These are phyloP conservation scores for Exophiala alcalophila DNA, from an alignment of 2,329 filamentous ascomycete species.

Conservation along the genomic window DNA sequence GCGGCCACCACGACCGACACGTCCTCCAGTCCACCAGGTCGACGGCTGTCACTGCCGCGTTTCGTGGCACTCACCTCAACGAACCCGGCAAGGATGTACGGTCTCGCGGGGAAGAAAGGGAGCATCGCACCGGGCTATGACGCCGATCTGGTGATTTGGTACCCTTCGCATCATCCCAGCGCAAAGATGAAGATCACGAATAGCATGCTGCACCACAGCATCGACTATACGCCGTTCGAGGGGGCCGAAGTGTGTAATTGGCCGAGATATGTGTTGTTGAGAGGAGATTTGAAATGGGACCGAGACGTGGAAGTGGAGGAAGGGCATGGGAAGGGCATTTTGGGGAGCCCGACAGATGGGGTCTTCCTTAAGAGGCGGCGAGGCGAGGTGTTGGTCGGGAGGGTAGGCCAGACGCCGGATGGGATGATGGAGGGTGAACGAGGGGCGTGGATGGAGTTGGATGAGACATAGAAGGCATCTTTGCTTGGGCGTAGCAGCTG, in stretches of 20 bases:
- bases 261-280: conserved; percentile 37
- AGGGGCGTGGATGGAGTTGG: conserved; percentile 18
- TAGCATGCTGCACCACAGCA: conserved; percentile 36
- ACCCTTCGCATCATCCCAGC: conserved; percentile 31
- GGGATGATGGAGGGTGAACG: conserved; percentile 24
- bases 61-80: conserved; percentile 47
- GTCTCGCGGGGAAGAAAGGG: conserved; percentile 41
- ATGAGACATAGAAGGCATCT: too few species aligned
- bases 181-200: conserved; percentile 31
- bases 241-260: conserved; percentile 36
- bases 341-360: conserved; percentile 36
- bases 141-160: conserved; percentile 46
- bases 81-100: conserved; percentile 47
- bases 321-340: conserved; percentile 29
- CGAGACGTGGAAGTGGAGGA: conserved; percentile 31
- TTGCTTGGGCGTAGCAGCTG: too few species aligned
- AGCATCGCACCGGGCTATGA: conserved; percentile 44
- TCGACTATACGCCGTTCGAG: conserved; percentile 40
- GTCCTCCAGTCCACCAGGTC: neutral
- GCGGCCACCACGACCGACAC: conserved; percentile 23
- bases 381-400: conserved; percentile 30
- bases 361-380: conserved; percentile 38
- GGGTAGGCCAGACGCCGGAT: conserved; percentile 11
- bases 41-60: conserved; percentile 35
- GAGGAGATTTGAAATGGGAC: conserved; percentile 36